Base-by-base conservation (phyloP, 2,329 filamentous ascomycete genomes). In the Fusarium penzigii region DNA sequence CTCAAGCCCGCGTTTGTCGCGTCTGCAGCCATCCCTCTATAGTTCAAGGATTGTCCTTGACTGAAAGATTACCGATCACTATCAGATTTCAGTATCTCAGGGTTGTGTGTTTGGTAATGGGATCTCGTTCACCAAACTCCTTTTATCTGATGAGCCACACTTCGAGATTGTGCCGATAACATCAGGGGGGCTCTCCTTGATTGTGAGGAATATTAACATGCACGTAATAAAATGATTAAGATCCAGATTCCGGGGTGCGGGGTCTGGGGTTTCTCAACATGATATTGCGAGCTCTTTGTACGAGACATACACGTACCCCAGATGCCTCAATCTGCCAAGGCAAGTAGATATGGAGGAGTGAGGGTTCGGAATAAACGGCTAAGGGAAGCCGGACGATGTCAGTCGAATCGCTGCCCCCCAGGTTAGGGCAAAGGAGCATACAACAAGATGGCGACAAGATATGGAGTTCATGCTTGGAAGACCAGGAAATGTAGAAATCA, bases 1-100 rank as follows among this genome's bases (percentile, higher is more conserved):
- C 49, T 53, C 56, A 55, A 25, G 7, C 34, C 39, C 52, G 59
- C 61, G 57, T 59, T 52, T 52, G 44, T 51, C 53, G 52, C 55
- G 49, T 29, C 57, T 62, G 51, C 51, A 51, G 48, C 44, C 53
- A 52, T 56, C 56, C 45, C 44, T 46, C 47, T 47, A 51, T 39
- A 44, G 58, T 52, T 48, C 46, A 60, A 44, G 51, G 48, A 55
- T 61, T 56, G 50, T 45, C 52, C 51, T 54, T 44, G 17, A 29
- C 53, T 42, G 44, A 42, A 25, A 36, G 32, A 36, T 38, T 48
- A 58, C 61, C 58, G 20, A 4, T 25, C 7, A 7, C 4, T 25
- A 25, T 25, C 20, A 25, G 7, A 25, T 25, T 58, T 53, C 36
- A 51, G 41, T 43, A 44, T 57, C 50, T 32, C 44, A 39, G 43